Conservation (phyloP, 2,329 filamentous ascomycete species). For the Calonectria crousiana region DNA sequence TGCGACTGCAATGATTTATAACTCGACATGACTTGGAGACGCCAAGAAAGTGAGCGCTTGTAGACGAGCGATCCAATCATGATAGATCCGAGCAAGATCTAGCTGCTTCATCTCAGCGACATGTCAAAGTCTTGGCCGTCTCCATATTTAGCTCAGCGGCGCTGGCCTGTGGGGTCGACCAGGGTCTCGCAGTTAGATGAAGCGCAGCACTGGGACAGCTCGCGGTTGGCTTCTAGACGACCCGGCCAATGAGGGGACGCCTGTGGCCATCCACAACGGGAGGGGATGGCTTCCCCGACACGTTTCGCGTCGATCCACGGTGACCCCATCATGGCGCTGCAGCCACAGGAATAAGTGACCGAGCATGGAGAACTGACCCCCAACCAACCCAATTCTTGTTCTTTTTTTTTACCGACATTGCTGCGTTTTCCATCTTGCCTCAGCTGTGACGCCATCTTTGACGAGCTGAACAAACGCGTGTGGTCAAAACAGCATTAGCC, state of each 20-base stretch:
- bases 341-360: not conserved
- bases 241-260: slow-evolving; percentile 21
- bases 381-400: not conserved
- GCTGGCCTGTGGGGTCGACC: slow-evolving; percentile 4
- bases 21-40: not conserved
- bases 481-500: not conserved
- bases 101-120: not conserved
- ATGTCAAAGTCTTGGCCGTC: not conserved
- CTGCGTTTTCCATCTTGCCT: not conserved
- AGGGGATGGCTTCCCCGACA: not conserved
- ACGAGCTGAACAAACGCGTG: not conserved
- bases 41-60: not conserved
- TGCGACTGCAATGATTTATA: slow-evolving; percentile 9
- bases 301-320: not conserved
- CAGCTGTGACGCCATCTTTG: not conserved
- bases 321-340: not conserved
- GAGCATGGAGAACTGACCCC: not conserved
- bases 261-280: slow-evolving; percentile 3
- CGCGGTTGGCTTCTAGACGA: slow-evolving; percentile 35
- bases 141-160: not conserved
- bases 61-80: slow-evolving; percentile 26
- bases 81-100: not conserved
- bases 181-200: slow-evolving; percentile 4
- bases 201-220: not conserved
- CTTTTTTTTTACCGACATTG: not conserved